These are phyloP conservation scores for Vigna radiata DNA, from an alignment of 306 rosid genomes.

Conservation along the genomic window DNA sequence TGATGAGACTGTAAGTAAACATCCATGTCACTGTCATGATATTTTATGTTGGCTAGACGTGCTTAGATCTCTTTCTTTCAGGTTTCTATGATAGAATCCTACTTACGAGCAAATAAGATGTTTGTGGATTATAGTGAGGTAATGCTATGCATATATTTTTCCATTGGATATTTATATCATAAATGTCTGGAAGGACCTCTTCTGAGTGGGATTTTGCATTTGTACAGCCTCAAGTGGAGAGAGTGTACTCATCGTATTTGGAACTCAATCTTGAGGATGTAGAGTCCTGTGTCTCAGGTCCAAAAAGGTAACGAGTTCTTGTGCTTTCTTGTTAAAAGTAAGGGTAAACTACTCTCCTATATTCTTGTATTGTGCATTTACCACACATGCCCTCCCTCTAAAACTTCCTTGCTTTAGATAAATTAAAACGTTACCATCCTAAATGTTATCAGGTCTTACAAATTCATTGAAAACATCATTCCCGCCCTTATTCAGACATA, in stretches of 20 bases:
- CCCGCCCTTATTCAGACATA: too few species aligned
- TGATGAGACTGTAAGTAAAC: slow-evolving; percentile 73
- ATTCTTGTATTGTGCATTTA: slow-evolving; percentile 22
- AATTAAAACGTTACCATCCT: neutral
- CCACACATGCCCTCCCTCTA: slow-evolving; percentile 3
- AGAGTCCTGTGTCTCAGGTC: slow-evolving; percentile 94
- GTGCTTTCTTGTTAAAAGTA: slow-evolving; percentile 33
- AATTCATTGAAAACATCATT: neutral
- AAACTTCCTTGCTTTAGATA: slow-evolving; percentile 4
- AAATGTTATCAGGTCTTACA: slow-evolving; percentile 28
- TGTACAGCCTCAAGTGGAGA: slow-evolving; percentile 79
- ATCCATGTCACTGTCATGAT: slow-evolving; percentile 17
- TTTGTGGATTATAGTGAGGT: slow-evolving; percentile 94
- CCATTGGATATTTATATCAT: slow-evolving; percentile 6
- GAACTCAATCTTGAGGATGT: slow-evolving; percentile 83
- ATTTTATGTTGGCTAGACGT: slow-evolving; percentile 36
- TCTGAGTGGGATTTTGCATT: slow-evolving; percentile 47
- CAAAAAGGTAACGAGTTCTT: slow-evolving; percentile 73
- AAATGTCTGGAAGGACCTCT: slow-evolving; percentile 22
- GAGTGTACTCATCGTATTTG: slow-evolving; percentile 82
- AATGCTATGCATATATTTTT: slow-evolving; percentile 3
- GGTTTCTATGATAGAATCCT: slow-evolving; percentile 85
- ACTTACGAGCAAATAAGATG: slow-evolving; percentile 85
- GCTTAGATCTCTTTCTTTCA: slow-evolving; percentile 58
- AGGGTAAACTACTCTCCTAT: neutral